Evolutionary conservation across 192 early-diverging fungal species (phyloP), one percentile per base, ranked within the genome.

Genomic region (Tieghemiomyces parasiticus): DNA sequence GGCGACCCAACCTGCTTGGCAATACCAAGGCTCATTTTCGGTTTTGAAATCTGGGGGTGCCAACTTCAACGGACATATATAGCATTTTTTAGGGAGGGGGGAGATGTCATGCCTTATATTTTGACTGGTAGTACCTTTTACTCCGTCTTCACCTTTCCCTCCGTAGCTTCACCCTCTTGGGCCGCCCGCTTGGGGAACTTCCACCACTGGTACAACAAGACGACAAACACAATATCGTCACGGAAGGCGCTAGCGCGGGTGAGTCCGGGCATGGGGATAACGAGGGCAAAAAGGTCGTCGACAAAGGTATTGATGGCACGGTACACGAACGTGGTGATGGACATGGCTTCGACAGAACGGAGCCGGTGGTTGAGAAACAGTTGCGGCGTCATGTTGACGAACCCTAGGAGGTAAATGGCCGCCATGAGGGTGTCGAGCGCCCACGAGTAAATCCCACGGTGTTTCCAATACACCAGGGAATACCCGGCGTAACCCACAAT

Each of bases 271-370:
- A 78, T 78, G n/a, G 76, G 75, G 26, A 79, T 74, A 24, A 76
- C 72, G n/a, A 81, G 65, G 24, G 79, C 77, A 58, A 75, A 81
- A 34, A 81, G 67, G 33, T 81, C 79, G 63, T 81, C 78, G 52
- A 74, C 72, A 60, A 79, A 79, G 3, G 78, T 79, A 50, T 65
- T 59, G 35, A 79, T 60, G 61, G 74, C 73, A 13, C 71, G 74
- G 61, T 77, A 81, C 31, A 72, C 65, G 59, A 81, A 81, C 4
- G 78, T 68, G 16, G 68, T 64, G 53, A 75, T 64, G 51, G 78
- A 78, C 66, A 81, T 67, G 67, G 74, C 73, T 30, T 77, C 78
- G 19, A 81, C 78, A 0, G 74, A 68, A 34, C 66, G 71, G 25
- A 79, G 71, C 38, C 63, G 70, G 61, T 81, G 76, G 69, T 81